Conservation (phyloP, 306 rosid genomes). For the Pterocarpus macrocarpus region DNA sequence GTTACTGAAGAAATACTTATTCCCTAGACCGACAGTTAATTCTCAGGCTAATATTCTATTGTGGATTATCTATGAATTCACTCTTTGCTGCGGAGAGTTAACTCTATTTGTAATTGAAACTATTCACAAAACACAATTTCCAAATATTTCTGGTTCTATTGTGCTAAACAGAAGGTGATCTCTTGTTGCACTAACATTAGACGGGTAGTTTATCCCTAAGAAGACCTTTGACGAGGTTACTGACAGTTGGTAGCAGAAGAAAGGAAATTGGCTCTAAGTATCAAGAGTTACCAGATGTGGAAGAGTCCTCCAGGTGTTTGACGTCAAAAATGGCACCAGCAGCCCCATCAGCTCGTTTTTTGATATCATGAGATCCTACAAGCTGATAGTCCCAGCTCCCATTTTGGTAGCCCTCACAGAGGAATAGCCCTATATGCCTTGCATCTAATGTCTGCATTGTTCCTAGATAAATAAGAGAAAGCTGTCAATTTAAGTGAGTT, state of each 20-base stretch:
- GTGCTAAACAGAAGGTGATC: constrained; percentile 16
- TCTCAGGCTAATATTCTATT: constrained; percentile 20
- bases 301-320: constrained; percentile 68
- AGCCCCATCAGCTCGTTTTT: constrained; percentile 81
- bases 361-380: constrained; percentile 86
- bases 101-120: constrained; percentile 19
- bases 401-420: constrained; percentile 69
- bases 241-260: neutral
- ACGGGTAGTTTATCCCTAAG: constrained; percentile 1
- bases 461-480: constrained; percentile 63
- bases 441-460: constrained; percentile 98
- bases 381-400: constrained; percentile 92
- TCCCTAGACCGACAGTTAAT: neutral
- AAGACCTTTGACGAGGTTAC: neutral
- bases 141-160: constrained; percentile 13
- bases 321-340: constrained; percentile 86
- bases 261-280: neutral
- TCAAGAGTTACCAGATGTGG: constrained; percentile 68
- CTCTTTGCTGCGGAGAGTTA: constrained; percentile 6
- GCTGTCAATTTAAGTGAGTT: constrained; percentile 33
- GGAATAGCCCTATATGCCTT: constrained; percentile 90
- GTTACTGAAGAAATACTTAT: neutral
- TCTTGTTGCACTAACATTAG: constrained; percentile 12
- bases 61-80: constrained; percentile 20
- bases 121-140: constrained; percentile 14